phyloP scores from a whole-genome alignment of 495 filamentous ascomycete genomes.

The Xylaria scruposa region DNA sequence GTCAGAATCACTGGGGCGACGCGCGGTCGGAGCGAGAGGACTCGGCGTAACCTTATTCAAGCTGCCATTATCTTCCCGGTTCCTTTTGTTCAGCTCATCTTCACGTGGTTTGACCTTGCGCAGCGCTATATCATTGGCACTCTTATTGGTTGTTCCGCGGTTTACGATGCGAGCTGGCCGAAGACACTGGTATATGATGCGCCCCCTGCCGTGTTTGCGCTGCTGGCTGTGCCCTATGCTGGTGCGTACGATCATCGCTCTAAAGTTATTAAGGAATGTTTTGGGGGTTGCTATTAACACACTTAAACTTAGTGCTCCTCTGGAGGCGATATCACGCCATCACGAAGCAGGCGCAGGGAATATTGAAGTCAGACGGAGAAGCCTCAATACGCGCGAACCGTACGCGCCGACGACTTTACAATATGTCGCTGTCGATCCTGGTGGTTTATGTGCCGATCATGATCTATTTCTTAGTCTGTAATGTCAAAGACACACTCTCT shows the following conservation, averaged over 20 bases:
- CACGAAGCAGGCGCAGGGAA: conserved; percentile 62
- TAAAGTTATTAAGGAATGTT: conserved; percentile 18
- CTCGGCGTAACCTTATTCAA: conserved; percentile 59
- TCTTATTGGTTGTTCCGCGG: conserved; percentile 73
- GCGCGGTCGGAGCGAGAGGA: conserved; percentile 57
- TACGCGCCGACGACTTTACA: conserved; percentile 77
- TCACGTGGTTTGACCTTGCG: conserved; percentile 72
- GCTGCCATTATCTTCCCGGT: conserved; percentile 70
- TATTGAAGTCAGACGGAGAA: conserved; percentile 58
- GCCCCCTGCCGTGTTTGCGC: conserved; percentile 69
- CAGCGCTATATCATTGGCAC: conserved; percentile 75
- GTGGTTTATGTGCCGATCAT: conserved; percentile 69
- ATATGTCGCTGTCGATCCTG: conserved; percentile 72
- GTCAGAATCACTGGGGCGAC: conserved; percentile 64
- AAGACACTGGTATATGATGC: conserved; percentile 68
- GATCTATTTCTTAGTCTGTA: conserved; percentile 64
- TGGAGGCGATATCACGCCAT: conserved; percentile 72
- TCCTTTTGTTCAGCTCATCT: conserved; percentile 68
- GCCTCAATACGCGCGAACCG: conserved; percentile 58
- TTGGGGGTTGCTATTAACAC: conserved; percentile 23
- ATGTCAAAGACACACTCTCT: conserved; percentile 54
- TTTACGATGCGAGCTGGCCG: conserved; percentile 73
- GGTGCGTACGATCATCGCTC: conserved; percentile 59
- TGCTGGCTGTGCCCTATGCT: conserved; percentile 71
- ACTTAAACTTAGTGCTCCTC: conserved; percentile 60